Percentiles rank a stretch among this genome's conserved stretches.
phyloP scores from a whole-genome alignment of 495 filamentous ascomycete genomes.

The Sabuloglossum arenarium region DNA sequence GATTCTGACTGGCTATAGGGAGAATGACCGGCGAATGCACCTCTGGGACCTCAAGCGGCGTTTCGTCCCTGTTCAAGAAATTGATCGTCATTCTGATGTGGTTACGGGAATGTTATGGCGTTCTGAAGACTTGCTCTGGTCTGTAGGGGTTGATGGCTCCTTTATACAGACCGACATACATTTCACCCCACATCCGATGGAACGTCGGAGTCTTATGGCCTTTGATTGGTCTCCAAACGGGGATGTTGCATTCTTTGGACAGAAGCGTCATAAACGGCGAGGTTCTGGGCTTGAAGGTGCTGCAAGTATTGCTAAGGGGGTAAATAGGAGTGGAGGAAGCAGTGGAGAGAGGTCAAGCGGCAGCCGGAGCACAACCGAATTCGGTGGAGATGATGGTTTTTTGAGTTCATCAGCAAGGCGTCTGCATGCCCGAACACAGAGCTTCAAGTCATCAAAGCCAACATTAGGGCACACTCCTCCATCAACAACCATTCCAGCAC shows the following conservation, averaged over 20 bases:
- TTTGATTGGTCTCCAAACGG: slow-evolving; percentile 39
- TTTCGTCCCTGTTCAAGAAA: slow-evolving; percentile 67
- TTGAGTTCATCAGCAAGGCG: slow-evolving; percentile 27
- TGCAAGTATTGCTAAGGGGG: slow-evolving; percentile 9
- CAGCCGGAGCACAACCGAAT: slow-evolving; percentile 46
- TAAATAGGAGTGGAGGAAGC: slow-evolving; percentile 6
- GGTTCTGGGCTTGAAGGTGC: slow-evolving; percentile 16
- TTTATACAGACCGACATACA: slow-evolving; percentile 82
- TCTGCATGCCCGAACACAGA: slow-evolving; percentile 17
- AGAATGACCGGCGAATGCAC: slow-evolving; percentile 49
- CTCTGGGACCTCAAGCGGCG: slow-evolving; percentile 86
- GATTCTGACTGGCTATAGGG: slow-evolving; percentile 44
- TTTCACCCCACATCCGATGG: slow-evolving; percentile 59
- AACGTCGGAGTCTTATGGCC: slow-evolving; percentile 42
- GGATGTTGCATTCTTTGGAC: slow-evolving; percentile 31
- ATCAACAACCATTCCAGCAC: slow-evolving; percentile 22
- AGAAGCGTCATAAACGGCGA: slow-evolving; percentile 25
- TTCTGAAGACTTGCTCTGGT: slow-evolving; percentile 79
- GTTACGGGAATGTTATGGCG: slow-evolving; percentile 76
- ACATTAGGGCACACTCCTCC: slow-evolving; percentile 33
- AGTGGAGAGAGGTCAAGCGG: slow-evolving; percentile 23
- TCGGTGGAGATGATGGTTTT: slow-evolving; percentile 39
- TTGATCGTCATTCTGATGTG: slow-evolving; percentile 48
- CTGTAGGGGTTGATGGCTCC: slow-evolving; percentile 58
- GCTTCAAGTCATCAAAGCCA: slow-evolving; percentile 20